Evolutionary conservation across 108 stramenopile genomes (phyloP).

Genomic region (Fistulifera pelliculosa): DNA sequence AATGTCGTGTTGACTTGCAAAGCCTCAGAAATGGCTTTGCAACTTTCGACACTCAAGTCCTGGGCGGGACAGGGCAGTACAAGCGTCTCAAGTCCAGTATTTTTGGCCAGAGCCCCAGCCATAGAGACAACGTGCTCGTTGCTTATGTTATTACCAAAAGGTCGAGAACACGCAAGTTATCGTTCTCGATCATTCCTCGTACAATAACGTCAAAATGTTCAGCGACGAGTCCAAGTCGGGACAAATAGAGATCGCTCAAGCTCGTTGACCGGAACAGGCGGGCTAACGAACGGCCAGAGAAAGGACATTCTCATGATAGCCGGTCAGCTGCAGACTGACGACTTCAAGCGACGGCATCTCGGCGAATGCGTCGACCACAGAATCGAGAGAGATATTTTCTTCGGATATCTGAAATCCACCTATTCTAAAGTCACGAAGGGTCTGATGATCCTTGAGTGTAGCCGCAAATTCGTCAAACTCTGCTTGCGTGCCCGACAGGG

Average conservation of each 20-base stretch:
- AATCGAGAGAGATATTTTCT: constrained; percentile 1
- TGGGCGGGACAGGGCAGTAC: constrained; percentile 5
- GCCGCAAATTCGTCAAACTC: background rate
- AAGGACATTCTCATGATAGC: background rate
- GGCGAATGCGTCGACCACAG: constrained; percentile 4
- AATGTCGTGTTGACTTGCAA: background rate
- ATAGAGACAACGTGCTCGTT: constrained; percentile 5
- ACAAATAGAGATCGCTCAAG: constrained; percentile 1
- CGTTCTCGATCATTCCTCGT: background rate
- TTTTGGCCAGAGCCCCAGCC: constrained; percentile 2
- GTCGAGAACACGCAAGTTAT: constrained; percentile 5
- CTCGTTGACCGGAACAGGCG: background rate
- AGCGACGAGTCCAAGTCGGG: background rate
- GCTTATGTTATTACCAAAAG: constrained; percentile 5
- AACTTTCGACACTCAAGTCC: constrained; percentile 6
- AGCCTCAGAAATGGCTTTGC: constrained; percentile 2
- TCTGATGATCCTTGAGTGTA: background rate
- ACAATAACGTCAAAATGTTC: constrained; percentile 4
- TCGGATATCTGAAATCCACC: constrained; percentile 3
- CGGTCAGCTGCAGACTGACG: constrained; percentile 4
- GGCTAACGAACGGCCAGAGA: background rate
- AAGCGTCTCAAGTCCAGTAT: background rate
- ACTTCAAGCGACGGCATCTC: background rate
- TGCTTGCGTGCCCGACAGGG: constrained; percentile 2
- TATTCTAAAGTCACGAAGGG: constrained; percentile 2